Conservation (phyloP, 768 basidiomycete species). For the Hydnomerulius pinastri region DNA sequence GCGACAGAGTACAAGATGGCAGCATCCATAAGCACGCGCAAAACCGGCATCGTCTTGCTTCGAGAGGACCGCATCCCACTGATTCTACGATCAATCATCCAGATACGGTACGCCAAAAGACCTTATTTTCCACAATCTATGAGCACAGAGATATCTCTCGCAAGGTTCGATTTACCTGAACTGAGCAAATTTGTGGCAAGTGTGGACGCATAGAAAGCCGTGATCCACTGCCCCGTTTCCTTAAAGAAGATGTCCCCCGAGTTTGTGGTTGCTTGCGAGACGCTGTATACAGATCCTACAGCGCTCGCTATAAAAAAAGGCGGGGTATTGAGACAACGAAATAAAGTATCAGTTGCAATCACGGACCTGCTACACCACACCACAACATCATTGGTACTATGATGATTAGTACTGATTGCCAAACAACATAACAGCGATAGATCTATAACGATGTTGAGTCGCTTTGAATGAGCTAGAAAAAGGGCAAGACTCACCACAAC, state of each 20-base stretch:
- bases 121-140: not conserved
- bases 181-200: slow-evolving; percentile 9
- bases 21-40: slow-evolving; percentile 8
- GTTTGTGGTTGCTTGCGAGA: slow-evolving; percentile 2
- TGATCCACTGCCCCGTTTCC: slow-evolving; percentile 5
- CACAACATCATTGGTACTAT: slow-evolving; percentile 8
- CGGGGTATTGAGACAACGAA: not conserved
- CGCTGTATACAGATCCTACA: slow-evolving; percentile 4
- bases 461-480: not conserved
- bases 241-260: not conserved
- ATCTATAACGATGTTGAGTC: slow-evolving; percentile 2
- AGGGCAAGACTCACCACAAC: slow-evolving; percentile 5
- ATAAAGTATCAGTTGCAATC: not conserved
- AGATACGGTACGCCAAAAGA: slow-evolving; percentile 8
- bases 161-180: slow-evolving; percentile 8
- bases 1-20: slow-evolving; percentile 7
- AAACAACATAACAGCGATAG: slow-evolving; percentile 17
- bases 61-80: not conserved
- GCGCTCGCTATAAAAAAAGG: not conserved
- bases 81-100: slow-evolving; percentile 1
- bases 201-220: slow-evolving; percentile 2
- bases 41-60: not conserved
- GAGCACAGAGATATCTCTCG: too few species aligned
- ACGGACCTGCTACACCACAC: slow-evolving; percentile 8
- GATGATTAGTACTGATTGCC: slow-evolving; percentile 13